Percentiles rank a stretch among this genome's conserved stretches.
Evolutionary conservation across 768 basidiomycete species (phyloP).

Genomic region (Boletus reticuloceps): DNA sequence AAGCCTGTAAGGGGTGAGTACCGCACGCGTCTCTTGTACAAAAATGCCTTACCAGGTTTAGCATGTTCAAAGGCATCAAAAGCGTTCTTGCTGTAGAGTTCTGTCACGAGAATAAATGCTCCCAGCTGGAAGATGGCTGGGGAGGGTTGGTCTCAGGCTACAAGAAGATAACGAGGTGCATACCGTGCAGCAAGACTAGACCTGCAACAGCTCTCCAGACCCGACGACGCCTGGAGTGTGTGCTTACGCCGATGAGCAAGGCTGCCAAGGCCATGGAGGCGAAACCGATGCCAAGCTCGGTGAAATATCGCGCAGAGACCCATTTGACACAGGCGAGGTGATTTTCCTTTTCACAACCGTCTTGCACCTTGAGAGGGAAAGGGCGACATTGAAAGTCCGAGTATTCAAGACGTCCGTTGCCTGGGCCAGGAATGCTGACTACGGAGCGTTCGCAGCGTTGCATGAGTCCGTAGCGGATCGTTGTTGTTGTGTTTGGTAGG

Average conservation of each 20-base stretch:
- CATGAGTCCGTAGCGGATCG: conserved; percentile 57
- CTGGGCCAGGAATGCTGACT: conserved; percentile 45
- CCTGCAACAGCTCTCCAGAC: conserved; percentile 76
- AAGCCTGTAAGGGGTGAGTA: conserved; percentile 41
- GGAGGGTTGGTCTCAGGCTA: neutral
- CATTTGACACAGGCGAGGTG: conserved; percentile 61
- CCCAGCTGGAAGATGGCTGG: conserved; percentile 58
- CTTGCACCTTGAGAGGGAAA: conserved; percentile 57
- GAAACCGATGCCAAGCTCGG: conserved; percentile 65
- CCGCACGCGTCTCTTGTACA: neutral
- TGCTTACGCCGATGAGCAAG: conserved; percentile 67
- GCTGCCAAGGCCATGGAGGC: conserved; percentile 55
- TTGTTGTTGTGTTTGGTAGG: conserved; percentile 45
- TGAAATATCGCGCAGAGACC: conserved; percentile 66
- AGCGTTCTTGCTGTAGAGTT: conserved; percentile 47
- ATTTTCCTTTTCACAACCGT: conserved; percentile 52
- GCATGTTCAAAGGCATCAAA: conserved; percentile 56
- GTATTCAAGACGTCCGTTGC: conserved; percentile 46
- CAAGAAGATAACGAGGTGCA: neutral
- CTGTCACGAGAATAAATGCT: conserved; percentile 62
- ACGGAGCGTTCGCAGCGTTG: conserved; percentile 54
- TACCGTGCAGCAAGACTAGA: conserved; percentile 61
- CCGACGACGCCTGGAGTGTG: conserved; percentile 67
- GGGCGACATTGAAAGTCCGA: conserved; percentile 58
- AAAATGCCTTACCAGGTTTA: conserved; percentile 48